Base-by-base conservation (phyloP, 768 basidiomycete genomes). In the Hygrophoropsis aurantiaca region DNA sequence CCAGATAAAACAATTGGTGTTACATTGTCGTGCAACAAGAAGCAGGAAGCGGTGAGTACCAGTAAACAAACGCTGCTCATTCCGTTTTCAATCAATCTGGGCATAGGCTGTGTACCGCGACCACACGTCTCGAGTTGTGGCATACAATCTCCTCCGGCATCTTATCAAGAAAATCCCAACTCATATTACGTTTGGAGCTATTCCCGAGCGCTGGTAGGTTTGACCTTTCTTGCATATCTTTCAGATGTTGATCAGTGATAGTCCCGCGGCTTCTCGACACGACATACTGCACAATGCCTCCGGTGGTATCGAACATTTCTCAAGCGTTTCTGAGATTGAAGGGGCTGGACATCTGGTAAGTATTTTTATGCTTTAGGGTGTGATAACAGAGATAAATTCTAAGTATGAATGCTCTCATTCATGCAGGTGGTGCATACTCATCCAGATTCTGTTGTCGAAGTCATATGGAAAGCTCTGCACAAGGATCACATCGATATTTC, bases 161-260 rank as follows among this genome's bases (percentile, higher is more conserved):
- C 50, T 72, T 19, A 68, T 69, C 18, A 55, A 59, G 39, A 61
- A 58, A 3, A 38, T 71, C 4, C 74, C 74, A 0, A 66, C 71
- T 1, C 77, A 80, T 50, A 49, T 78, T 23, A 70, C 78, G 27
- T 77, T 73, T 47, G 78, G 77, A n/a, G 69, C 59, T 1, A 65
- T 71, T 6, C 64, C 75, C 45, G 76, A 79, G 47, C 69, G 70
- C 49, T 34, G 74, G 73, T 75, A 51, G 33, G 70, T 56, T 23
- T 16, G 36, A 38, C 7, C 16, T 21, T n/a, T 8, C n/a, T 16
- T 7, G 36, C 20, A 21, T 38, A 7, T 8, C 7, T n/a, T 7
- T 16, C 9, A n/a, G 16, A 38, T n/a, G 27, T 13, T 13, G 27
- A 30, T 30, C 13, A 13, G 23, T 19, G 27, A 7, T 46, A 74